These are phyloP conservation scores for Herpetospermum pedunculosum DNA, from an alignment of 306 rosid species.

Conservation along the genomic window DNA sequence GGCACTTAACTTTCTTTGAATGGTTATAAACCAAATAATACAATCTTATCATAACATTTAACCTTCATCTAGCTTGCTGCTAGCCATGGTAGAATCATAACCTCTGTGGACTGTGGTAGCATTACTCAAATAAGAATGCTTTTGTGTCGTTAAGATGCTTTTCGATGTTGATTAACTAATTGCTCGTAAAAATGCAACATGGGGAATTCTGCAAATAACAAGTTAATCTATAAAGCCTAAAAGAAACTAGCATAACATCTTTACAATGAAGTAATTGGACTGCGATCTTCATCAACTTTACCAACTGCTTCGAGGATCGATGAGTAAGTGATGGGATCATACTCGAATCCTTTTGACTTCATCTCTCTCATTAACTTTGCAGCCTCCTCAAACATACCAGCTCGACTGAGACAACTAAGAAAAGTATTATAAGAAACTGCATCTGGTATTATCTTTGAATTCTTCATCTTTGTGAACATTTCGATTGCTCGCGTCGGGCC, in stretches of 20 bases:
- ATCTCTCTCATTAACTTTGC: conserved; percentile 88
- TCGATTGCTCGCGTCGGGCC: conserved; percentile 69
- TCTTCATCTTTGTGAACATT: conserved; percentile 60
- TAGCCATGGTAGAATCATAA: neutral
- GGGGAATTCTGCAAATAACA: neutral
- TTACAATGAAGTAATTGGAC: neutral
- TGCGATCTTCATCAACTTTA: conserved; percentile 53
- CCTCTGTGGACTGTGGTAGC: neutral
- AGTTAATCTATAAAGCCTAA: neutral
- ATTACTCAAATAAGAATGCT: neutral
- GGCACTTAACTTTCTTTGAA: neutral
- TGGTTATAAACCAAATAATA: neutral
- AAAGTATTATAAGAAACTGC: conserved; percentile 74
- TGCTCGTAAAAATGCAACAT: neutral
- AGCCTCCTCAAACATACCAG: conserved; percentile 87
- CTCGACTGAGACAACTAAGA: conserved; percentile 79
- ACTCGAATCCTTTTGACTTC: conserved; percentile 57
- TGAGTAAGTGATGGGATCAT: conserved; percentile 72
- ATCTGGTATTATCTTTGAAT: conserved; percentile 53
- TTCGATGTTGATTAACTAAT: neutral
- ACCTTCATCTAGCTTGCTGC: neutral
- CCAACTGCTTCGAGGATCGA: conserved; percentile 97
- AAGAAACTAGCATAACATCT: neutral
- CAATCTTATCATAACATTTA: neutral
- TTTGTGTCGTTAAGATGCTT: neutral